Evolutionary conservation across 1,284 basidiomycete genomes (phyloP).

Genomic region (Rhodotorula mucilaginosa): DNA sequence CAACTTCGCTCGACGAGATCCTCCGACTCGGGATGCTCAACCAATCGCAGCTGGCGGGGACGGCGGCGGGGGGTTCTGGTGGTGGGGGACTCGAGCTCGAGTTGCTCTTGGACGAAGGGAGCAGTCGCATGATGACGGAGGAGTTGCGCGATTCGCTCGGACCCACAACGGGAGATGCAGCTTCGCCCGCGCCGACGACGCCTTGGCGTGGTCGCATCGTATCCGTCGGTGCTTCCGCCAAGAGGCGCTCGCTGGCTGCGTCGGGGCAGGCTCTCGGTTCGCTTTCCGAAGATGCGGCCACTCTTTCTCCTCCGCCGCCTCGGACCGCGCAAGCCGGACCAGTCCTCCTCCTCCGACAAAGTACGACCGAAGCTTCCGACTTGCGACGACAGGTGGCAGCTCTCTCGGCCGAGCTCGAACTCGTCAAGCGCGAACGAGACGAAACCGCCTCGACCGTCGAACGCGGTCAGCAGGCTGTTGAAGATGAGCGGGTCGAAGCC

Average conservation of each 20-base stretch:
- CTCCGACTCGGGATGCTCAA: constrained; percentile 2
- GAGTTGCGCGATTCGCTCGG: constrained; percentile 2
- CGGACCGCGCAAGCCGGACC: background rate
- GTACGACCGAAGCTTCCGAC: constrained; percentile 2
- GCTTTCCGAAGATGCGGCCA: background rate
- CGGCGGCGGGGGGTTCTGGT: background rate
- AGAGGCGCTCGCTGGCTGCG: background rate
- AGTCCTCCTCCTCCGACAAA: constrained; percentile 9
- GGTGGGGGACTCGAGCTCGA: constrained; percentile 2
- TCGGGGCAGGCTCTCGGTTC: background rate
- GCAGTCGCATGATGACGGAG: constrained; percentile 13
- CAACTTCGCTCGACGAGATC: constrained; percentile 16
- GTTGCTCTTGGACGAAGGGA: constrained; percentile 15
- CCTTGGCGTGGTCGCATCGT: constrained; percentile 8
- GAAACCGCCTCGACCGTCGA: background rate
- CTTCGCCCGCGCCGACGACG: background rate
- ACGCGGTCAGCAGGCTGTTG: background rate
- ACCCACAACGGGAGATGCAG: background rate
- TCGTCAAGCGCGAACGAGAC: background rate
- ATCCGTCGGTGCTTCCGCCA: background rate
- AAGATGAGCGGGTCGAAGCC: background rate
- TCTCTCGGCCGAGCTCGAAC: background rate
- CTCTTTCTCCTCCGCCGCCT: background rate
- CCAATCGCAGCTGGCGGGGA: background rate
- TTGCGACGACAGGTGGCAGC: constrained; percentile 4